phyloP scores from a whole-genome alignment of 371 early-diverging fungal genomes.

The Dichotomocladium elegans region DNA sequence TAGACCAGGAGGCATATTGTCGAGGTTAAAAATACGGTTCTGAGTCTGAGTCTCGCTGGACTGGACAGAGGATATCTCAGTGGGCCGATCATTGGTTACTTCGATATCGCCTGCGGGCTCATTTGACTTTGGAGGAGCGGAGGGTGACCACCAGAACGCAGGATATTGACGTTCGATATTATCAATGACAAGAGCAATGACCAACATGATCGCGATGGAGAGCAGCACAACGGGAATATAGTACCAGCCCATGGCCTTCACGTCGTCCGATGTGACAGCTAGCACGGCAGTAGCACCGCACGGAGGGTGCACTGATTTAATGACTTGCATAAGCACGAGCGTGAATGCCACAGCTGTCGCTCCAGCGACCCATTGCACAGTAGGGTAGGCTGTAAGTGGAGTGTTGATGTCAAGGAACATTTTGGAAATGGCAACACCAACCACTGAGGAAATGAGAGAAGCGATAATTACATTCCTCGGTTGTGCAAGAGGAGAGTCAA shows the following conservation, averaged over 20 bases:
- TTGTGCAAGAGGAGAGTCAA: constrained; percentile 71
- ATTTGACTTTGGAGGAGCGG: not conserved
- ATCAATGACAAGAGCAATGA: constrained; percentile 60
- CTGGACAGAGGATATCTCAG: too few species aligned
- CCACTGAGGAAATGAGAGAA: constrained; percentile 58
- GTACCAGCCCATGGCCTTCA: constrained; percentile 52
- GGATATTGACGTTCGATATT: constrained; percentile 69
- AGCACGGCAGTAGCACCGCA: constrained; percentile 70
- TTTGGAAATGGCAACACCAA: constrained; percentile 60
- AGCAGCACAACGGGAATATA: constrained; percentile 58
- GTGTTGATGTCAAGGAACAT: constrained; percentile 46
- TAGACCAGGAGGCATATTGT: not conserved
- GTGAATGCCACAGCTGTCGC: constrained; percentile 65
- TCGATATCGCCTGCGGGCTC: too few species aligned
- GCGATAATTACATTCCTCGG: constrained; percentile 66
- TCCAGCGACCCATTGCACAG: constrained; percentile 63
- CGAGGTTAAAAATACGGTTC: not conserved
- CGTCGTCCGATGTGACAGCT: constrained; percentile 40
- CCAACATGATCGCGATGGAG: constrained; percentile 48
- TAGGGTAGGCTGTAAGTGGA: constrained; percentile 14
- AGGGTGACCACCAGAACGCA: constrained; percentile 59
- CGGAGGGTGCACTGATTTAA: constrained; percentile 73
- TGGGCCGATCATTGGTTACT: too few species aligned
- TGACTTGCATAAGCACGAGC: constrained; percentile 62
- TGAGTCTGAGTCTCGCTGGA: too few species aligned